A percentile compares a stretch with the other conserved stretches of the same genome.
phyloP scores from a whole-genome alignment of 129 eudicot genomes.

The Daucus carota region DNA sequence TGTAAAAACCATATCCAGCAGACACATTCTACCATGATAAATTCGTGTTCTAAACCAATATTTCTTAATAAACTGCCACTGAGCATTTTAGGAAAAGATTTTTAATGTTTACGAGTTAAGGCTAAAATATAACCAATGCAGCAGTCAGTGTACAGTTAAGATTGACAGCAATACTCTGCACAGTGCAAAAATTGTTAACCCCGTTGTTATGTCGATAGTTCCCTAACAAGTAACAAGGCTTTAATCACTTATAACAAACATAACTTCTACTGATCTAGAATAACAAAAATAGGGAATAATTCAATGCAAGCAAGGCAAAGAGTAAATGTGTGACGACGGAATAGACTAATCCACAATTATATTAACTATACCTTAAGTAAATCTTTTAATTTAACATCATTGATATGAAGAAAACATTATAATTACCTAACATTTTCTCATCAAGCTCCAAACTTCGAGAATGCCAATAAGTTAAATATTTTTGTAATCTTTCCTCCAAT shows the following conservation, averaged over 20 bases:
- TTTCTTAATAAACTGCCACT: neutral
- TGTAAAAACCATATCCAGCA: too few species aligned
- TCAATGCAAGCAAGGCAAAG: neutral
- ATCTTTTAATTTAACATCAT: neutral
- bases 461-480: neutral
- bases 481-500: neutral
- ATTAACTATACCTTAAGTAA: neutral
- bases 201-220: neutral
- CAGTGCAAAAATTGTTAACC: neutral
- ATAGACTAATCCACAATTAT: neutral
- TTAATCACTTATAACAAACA: neutral
- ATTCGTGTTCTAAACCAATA: neutral
- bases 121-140: too few species aligned
- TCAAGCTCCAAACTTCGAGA: neutral
- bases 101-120: too few species aligned
- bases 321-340: neutral
- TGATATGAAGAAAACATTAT: neutral
- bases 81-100: neutral
- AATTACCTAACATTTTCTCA: too few species aligned
- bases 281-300: neutral
- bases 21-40: neutral
- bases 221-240: neutral
- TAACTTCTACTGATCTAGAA: neutral
- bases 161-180: too few species aligned
- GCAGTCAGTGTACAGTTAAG: too few species aligned